Evolutionary conservation across 192 early-diverging fungal species (phyloP), one percentile per base, ranked within the genome.

Genomic region (Coemansia sp.): DNA sequence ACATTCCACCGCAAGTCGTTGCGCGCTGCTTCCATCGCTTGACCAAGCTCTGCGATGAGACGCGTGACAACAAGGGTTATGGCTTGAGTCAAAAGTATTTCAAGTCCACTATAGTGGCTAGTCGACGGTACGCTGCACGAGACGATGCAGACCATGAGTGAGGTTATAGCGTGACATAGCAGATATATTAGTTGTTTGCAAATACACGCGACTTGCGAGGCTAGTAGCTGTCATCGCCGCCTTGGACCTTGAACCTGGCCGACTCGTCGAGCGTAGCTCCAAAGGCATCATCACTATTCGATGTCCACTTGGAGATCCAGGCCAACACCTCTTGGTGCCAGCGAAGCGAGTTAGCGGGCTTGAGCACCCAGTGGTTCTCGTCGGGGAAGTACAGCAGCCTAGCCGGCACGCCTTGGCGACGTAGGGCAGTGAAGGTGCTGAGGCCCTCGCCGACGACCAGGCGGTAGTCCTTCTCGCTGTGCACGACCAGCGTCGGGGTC

Each of bases 401-500:
- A 0, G 90, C 87, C 29, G 88, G 87, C 38, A 93, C 82, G 25
- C 86, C 83, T 63, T 85, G 88, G 36, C 91, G 86, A 51, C 91
- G 89, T 43, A 94, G 76, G 4, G 91, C 92, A 1, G 93, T 92
- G 64, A 94, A 94, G 0, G 89, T 85, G 45, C 89, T 68, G 36
- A 94, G 70, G 4, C 90, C 90, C 62, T 94, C 92, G 39, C 84
- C 81, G 24, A 88, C 85, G 14, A 86, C 79, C 37, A 93, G 66
- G 20, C 93, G 84, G 60, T 88, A 92, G 77, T 91, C 89, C 62
- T 73, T 75, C 49, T 86, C 86, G 65, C 90, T 86, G 60, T 93
- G 92, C 37, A 93, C 87, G n/a, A 94, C 84, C 49, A 93, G 79
- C 1, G 89, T 92, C 5, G 93, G 93, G 5, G 93, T 93, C 42